Conservation (phyloP, 1,284 basidiomycete genomes). For the Takashimella koratensis region DNA sequence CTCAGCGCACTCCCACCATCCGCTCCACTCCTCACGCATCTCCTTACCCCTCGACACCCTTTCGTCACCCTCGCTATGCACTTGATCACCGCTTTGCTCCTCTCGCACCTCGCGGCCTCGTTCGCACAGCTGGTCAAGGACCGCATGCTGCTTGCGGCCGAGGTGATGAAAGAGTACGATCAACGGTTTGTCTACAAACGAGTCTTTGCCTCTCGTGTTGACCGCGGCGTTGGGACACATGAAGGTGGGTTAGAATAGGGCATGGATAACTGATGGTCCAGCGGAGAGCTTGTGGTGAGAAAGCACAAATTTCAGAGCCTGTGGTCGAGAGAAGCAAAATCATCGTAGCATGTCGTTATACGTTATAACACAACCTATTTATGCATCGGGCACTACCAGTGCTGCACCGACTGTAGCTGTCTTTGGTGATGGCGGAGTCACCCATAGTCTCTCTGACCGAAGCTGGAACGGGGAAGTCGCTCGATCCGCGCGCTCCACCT, state of each 20-base stretch:
- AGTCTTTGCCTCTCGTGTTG: slow-evolving; percentile 39
- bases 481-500: slow-evolving; percentile 10
- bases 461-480: slow-evolving; percentile 26
- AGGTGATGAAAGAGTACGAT: slow-evolving; percentile 50
- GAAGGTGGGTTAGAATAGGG: slow-evolving; percentile 40
- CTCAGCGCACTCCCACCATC: slow-evolving; percentile 40
- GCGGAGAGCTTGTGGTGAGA: too few species aligned
- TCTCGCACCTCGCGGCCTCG: slow-evolving; percentile 34
- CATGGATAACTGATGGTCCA: too few species aligned
- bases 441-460: slow-evolving; percentile 17
- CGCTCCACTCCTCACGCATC: slow-evolving; percentile 33
- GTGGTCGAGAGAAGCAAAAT: too few species aligned
- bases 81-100: slow-evolving; percentile 28
- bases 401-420: slow-evolving; percentile 5
- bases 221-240: slow-evolving; percentile 42
- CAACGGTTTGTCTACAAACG: slow-evolving; percentile 45
- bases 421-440: slow-evolving; percentile 24
- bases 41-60: slow-evolving; percentile 35
- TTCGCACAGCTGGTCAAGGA: slow-evolving; percentile 46
- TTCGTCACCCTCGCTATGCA: slow-evolving; percentile 37
- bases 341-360: too few species aligned
- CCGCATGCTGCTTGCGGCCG: slow-evolving; percentile 41
- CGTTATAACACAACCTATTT: too few species aligned
- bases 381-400: not conserved
- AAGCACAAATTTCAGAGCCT: too few species aligned